Conservation (phyloP, 805 yeast genomes). For the Yarrowia deformans region DNA sequence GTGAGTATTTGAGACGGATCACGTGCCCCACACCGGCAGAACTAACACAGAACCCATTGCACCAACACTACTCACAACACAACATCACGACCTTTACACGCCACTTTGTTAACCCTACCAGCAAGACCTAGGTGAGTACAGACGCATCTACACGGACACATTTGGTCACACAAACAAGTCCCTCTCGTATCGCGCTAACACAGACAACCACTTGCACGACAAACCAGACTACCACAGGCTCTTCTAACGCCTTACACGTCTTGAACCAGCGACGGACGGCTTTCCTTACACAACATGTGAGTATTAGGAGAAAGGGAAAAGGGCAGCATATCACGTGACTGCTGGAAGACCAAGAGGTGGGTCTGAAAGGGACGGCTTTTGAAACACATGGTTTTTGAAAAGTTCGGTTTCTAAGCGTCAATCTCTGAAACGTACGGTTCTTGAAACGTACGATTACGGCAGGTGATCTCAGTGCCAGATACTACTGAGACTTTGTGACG, state of each 20-base stretch:
- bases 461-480: no score
- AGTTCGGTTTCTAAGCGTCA: no score
- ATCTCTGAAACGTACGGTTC: no score
- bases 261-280: conserved; percentile 2
- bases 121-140: not conserved
- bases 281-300: not conserved
- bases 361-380: no score
- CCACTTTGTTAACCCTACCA: not conserved
- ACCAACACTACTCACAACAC: not conserved
- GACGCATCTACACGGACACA: not conserved
- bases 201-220: not conserved
- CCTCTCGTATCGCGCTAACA: not conserved
- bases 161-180: not conserved
- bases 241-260: not conserved
- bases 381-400: no score
- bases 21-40: not conserved
- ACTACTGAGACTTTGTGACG: no score
- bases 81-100: conserved; percentile 2
- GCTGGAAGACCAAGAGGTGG: no score
- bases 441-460: no score
- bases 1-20: conserved; percentile 3
- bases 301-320: not conserved
- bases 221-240: not conserved
- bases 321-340: no score
- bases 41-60: not conserved